These are phyloP conservation scores for Ramaria rubella DNA, from an alignment of 768 basidiomycete species.

Conservation along the genomic window DNA sequence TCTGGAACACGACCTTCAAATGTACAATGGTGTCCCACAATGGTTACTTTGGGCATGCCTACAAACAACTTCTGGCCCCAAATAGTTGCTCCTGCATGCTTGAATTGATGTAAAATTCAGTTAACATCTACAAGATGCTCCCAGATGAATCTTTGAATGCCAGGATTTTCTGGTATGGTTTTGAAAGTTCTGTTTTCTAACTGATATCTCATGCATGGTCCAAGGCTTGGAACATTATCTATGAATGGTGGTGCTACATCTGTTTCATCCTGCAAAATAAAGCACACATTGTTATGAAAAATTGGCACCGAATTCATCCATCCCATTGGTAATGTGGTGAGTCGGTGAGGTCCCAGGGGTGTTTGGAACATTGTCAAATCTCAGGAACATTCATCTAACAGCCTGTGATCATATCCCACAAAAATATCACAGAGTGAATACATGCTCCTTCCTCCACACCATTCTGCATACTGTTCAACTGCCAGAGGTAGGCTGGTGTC, in stretches of 20 bases:
- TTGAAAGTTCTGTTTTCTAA: constrained; percentile 20
- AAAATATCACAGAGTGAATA: constrained; percentile 15
- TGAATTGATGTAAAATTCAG: constrained; percentile 1
- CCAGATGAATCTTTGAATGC: constrained; percentile 11
- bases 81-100: constrained; percentile 1
- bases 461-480: constrained; percentile 15
- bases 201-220: constrained; percentile 21
- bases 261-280: constrained; percentile 18
- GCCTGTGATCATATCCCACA: constrained; percentile 17
- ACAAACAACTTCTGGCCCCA: constrained; percentile 16
- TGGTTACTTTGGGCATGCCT: not conserved
- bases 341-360: constrained; percentile 26
- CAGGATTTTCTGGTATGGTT: constrained; percentile 9
- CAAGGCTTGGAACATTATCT: constrained; percentile 18
- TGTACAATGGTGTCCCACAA: constrained; percentile 10
- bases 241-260: constrained; percentile 17
- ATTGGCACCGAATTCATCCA: constrained; percentile 16
- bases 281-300: constrained; percentile 12
- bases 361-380: constrained; percentile 23
- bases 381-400: constrained; percentile 11
- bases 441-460: constrained; percentile 14
- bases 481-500: constrained; percentile 15
- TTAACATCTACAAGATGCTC: constrained; percentile 8
- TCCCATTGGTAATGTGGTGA: constrained; percentile 34
- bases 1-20: constrained; percentile 13